Conservation (phyloP, 306 rosid genomes). For the Leucaena leucocephala region DNA sequence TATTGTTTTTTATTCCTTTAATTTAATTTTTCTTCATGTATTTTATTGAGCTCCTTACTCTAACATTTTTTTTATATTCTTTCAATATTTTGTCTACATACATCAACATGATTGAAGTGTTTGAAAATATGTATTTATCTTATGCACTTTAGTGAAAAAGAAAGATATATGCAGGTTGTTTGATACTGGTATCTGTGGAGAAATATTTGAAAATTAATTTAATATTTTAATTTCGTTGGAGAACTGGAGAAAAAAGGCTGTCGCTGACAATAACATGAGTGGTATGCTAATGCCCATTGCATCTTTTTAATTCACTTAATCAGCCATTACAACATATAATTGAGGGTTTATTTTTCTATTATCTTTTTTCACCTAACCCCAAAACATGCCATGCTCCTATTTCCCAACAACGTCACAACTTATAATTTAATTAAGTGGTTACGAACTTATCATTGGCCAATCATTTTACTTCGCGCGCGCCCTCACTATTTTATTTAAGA, state of each 20-base stretch:
- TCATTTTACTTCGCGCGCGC: not conserved
- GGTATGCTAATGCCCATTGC: constrained; percentile 42
- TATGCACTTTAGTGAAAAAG: not conserved
- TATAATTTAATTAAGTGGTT: not conserved
- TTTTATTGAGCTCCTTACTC: too few species aligned
- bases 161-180: not conserved
- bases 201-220: not conserved
- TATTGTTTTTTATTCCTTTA: too few species aligned
- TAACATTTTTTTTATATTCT: too few species aligned
- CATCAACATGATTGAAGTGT: not conserved
- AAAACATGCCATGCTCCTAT: constrained; percentile 37
- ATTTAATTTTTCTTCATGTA: not conserved
- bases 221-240: constrained; percentile 15
- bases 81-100: not conserved
- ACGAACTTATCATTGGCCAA: not conserved
- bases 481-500: too few species aligned
- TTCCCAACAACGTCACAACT: constrained; percentile 30
- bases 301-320: constrained; percentile 26
- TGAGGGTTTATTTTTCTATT: constrained; percentile 3
- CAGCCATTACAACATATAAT: not conserved
- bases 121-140: not conserved
- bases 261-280: constrained; percentile 67
- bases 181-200: not conserved
- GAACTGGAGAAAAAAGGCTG: constrained; percentile 37
- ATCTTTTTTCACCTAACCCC: not conserved